These are phyloP conservation scores for Coemansia sp. DNA, from an alignment of 192 early-diverging fungal genomes.

Conservation along the genomic window DNA sequence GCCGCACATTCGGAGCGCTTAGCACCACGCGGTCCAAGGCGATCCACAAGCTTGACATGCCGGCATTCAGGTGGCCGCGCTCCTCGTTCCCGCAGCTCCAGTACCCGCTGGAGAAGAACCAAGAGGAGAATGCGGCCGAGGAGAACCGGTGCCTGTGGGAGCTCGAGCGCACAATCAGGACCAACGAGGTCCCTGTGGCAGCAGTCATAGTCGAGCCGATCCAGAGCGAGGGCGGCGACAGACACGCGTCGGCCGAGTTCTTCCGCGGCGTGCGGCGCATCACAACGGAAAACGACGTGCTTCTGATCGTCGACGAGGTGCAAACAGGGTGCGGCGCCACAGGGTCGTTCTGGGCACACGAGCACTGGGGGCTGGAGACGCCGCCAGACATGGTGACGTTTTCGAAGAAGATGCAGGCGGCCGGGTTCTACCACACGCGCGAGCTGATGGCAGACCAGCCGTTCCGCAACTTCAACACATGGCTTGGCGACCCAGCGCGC, in stretches of 20 bases:
- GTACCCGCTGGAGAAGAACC: slow-evolving; percentile 64
- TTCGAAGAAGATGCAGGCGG: slow-evolving; percentile 77
- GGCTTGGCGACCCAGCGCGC: slow-evolving; percentile 72
- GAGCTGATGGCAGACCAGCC: slow-evolving; percentile 62
- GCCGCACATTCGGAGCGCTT: slow-evolving; percentile 68
- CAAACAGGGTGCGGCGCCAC: slow-evolving; percentile 75
- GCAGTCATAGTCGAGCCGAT: slow-evolving; percentile 71
- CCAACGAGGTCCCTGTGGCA: slow-evolving; percentile 56
- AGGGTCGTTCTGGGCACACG: slow-evolving; percentile 75
- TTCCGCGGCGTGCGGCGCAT: slow-evolving; percentile 64
- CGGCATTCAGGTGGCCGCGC: slow-evolving; percentile 66
- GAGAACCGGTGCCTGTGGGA: slow-evolving; percentile 59
- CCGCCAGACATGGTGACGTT: slow-evolving; percentile 77
- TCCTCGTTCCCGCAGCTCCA: slow-evolving; percentile 65
- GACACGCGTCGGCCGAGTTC: slow-evolving; percentile 61
- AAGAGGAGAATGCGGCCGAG: slow-evolving; percentile 58
- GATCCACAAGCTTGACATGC: slow-evolving; percentile 73
- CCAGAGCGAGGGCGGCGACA: slow-evolving; percentile 75
- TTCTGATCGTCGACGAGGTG: slow-evolving; percentile 80
- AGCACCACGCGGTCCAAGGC: slow-evolving; percentile 68
- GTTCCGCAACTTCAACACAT: slow-evolving; percentile 73
- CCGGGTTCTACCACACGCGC: slow-evolving; percentile 64
- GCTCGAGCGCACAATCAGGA: slow-evolving; percentile 55
- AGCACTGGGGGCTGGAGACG: slow-evolving; percentile 63
- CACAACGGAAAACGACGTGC: slow-evolving; percentile 56